These are phyloP conservation scores for Neoascochyta sp. DNA, from an alignment of 2,329 filamentous ascomycete genomes.

Conservation along the genomic window DNA sequence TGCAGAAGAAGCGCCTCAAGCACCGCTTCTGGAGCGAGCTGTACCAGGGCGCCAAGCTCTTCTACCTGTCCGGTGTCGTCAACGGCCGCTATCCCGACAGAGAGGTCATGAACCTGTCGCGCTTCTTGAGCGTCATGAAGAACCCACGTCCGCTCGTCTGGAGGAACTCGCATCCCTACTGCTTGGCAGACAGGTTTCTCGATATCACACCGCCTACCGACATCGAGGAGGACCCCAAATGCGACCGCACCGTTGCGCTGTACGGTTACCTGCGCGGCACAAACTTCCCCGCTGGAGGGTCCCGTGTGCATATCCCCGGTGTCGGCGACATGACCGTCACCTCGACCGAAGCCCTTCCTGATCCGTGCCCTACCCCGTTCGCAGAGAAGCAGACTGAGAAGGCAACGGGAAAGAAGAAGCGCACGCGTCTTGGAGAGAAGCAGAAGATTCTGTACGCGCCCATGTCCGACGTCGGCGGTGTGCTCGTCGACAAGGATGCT, in stretches of 20 bases:
- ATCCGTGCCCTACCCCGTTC: constrained; percentile 90
- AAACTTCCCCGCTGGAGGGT: constrained; percentile 82
- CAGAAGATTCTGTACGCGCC: constrained; percentile 95
- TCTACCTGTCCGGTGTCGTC: constrained; percentile 93
- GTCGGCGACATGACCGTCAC: constrained; percentile 83
- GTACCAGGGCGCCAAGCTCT: constrained; percentile 94
- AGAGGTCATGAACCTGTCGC: constrained; percentile 90
- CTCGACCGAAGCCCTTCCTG: constrained; percentile 80
- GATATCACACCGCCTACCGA: constrained; percentile 92
- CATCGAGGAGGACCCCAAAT: constrained; percentile 83
- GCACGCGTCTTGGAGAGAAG: constrained; percentile 85
- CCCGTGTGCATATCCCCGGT: constrained; percentile 86
- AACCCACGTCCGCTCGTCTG: constrained; percentile 94
- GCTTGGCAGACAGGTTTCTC: constrained; percentile 87
- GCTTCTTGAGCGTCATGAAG: constrained; percentile 98
- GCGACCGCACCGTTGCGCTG: constrained; percentile 83
- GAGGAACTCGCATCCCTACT: constrained; percentile 94
- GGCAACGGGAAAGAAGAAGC: constrained; percentile 73
- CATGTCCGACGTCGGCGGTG: constrained; percentile 95
- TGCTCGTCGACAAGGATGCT: constrained; percentile 94
- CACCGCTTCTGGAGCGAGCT: constrained; percentile 95
- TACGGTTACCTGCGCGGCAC: constrained; percentile 94
- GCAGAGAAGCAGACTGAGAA: constrained; percentile 87
- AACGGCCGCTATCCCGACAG: constrained; percentile 96
- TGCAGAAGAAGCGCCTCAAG: constrained; percentile 94